Evolutionary conservation across 1,139 yeast genomes (phyloP), one percentile per base, ranked within the genome.

Genomic region (Pichia sp.): DNA sequence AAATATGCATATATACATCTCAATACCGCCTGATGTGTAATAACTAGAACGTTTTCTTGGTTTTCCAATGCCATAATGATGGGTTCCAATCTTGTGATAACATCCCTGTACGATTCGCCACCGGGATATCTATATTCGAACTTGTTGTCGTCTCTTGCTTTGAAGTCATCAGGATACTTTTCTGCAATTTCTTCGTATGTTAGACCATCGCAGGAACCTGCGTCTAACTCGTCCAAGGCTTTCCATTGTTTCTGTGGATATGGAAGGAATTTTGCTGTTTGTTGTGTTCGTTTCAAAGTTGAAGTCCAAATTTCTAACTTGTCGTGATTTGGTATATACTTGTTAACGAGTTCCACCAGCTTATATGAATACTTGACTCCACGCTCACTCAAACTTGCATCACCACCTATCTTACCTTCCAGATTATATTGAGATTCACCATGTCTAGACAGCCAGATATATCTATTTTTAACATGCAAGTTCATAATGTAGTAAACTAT

Each of bases 31-130:
- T 93, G 99, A 69, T 93, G 99, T 16, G 99, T 95, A 47, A 95
- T 95, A 60, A 93, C 93, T 69, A 95, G 77, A 55, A 93, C 91
- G 69, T 93, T 92, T 64, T 93, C 99, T 72, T 93, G 98, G 59
- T 98, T 84, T 72, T 93, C 99, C 63, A 93, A 79, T 71, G 93
- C 99, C 99, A 93, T 93, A 60, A 93, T 93, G 60, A 93, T 91
- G 6, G 99, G 99, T 68, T 93, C 99, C 58, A 93, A 76, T 56
- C 99, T 78, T 49, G 92, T 87, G 51, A 93, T 97, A 48, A 93
- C 96, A 67, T 93, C 99, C 57, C 97, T 82, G 70, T 93, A 93
- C 9, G 96, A 87, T 72, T 93, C 99, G 47, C 99, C 99, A 5
- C 99, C 98, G 51, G 97, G 82, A 71, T 93, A 93, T 51, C 98